These are phyloP conservation scores for Cymbopogon flexuosus DNA, from an alignment of 202 grass and related monocot species.

Conservation along the genomic window DNA sequence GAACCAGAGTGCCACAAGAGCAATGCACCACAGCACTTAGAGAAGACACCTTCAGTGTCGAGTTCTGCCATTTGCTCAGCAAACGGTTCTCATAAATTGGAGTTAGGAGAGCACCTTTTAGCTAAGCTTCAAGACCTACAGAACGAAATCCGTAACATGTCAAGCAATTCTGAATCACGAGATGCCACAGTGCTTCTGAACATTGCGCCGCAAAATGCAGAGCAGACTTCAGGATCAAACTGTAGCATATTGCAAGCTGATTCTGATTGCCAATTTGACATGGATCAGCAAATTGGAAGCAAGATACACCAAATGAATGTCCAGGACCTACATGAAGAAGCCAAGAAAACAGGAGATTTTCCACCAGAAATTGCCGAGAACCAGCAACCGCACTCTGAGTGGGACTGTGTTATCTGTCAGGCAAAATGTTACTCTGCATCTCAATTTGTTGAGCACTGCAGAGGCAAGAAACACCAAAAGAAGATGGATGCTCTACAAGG, in stretches of 20 bases:
- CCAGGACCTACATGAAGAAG: not conserved
- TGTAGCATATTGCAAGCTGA: not conserved
- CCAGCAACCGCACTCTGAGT: not conserved
- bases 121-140: not conserved
- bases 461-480: not conserved
- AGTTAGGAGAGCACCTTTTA: not conserved
- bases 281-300: not conserved
- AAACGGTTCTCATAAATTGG: not conserved
- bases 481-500: not conserved
- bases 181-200: not conserved
- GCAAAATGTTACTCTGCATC: conserved; percentile 27
- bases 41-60: not conserved
- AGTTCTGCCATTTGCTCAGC: conserved; percentile 5
- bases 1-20: not conserved
- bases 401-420: conserved; percentile 18
- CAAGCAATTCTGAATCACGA: not conserved
- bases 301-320: conserved; percentile 14
- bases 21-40: not conserved
- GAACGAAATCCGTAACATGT: conserved; percentile 5
- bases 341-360: not conserved
- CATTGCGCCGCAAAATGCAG: not conserved
- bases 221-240: not conserved
- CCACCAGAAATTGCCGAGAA: not conserved
- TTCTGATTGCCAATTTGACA: conserved; percentile 1
- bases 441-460: conserved; percentile 4